Conservation (phyloP, 306 rosid species). For the Carpinus fangiana region DNA sequence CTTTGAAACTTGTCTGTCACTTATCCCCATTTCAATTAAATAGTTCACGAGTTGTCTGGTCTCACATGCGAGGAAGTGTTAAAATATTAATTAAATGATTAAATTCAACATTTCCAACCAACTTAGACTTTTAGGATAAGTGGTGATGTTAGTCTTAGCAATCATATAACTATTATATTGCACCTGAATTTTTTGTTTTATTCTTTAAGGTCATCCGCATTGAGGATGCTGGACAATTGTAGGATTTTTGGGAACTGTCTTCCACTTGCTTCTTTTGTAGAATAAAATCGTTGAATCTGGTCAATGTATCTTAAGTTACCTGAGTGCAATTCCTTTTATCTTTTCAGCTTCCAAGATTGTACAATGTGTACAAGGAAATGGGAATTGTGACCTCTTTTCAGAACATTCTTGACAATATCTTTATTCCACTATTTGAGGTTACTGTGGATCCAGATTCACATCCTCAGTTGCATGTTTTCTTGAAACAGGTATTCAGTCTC, state of each 20-base stretch:
- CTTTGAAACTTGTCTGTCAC: no score
- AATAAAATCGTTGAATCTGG: neutral
- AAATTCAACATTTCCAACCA: no score
- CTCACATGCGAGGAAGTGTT: no score
- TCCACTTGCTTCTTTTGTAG: conserved; percentile 13
- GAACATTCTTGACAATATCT: conserved; percentile 95
- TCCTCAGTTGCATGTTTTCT: conserved; percentile 93
- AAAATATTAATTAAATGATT: no score
- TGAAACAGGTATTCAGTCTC: conserved; percentile 67
- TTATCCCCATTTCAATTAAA: no score
- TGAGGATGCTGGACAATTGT: neutral
- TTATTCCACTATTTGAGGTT: conserved; percentile 91
- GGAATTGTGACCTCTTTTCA: conserved; percentile 97
- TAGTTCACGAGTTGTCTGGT: no score
- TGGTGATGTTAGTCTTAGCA: neutral
- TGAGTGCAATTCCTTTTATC: conserved; percentile 18
- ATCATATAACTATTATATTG: neutral
- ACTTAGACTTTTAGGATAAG: no score
- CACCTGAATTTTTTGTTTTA: neutral
- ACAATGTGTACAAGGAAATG: conserved; percentile 95
- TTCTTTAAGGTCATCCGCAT: neutral
- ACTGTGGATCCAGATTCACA: conserved; percentile 97
- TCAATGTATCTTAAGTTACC: neutral
- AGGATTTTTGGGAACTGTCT: conserved; percentile 3
- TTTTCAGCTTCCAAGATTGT: conserved; percentile 89